phyloP scores from a whole-genome alignment of 2,329 filamentous ascomycete species.

The Mycogone perniciosa region DNA sequence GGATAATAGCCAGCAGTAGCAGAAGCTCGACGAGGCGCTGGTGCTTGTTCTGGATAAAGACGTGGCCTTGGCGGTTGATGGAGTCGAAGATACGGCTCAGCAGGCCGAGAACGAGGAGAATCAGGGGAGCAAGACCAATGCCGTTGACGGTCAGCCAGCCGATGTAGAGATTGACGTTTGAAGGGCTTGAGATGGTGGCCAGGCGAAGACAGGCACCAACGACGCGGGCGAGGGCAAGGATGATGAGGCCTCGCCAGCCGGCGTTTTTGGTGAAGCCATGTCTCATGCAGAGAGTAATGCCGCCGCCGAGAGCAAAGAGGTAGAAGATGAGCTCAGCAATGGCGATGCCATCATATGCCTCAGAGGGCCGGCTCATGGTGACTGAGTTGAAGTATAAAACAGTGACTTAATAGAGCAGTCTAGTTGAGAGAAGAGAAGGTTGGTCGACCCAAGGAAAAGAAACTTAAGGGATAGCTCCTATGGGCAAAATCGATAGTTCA shows the following conservation, averaged over 20 bases:
- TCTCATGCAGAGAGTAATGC: conserved; percentile 37
- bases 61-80: conserved; percentile 32
- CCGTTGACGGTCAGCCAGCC: conserved; percentile 28
- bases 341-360: conserved; percentile 26
- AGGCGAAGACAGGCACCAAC: conserved; percentile 43
- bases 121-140: conserved; percentile 37
- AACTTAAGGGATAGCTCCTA: too few species aligned
- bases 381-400: not conserved
- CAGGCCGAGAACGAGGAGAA: conserved; percentile 35
- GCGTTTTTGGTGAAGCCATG: conserved; percentile 51
- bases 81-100: conserved; percentile 38
- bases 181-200: conserved; percentile 43
- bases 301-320: conserved; percentile 22
- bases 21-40: conserved; percentile 35
- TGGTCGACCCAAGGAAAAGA: too few species aligned
- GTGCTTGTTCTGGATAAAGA: conserved; percentile 23
- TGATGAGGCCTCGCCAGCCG: conserved; percentile 54
- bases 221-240: conserved; percentile 53
- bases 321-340: conserved; percentile 28
- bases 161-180: conserved; percentile 30
- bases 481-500: too few species aligned
- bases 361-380: conserved; percentile 18
- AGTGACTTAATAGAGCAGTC: not conserved
- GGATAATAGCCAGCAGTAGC: conserved; percentile 34
- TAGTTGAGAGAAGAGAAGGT: not conserved